A percentile compares a stretch with the other conserved stretches of the same genome.
Conservation (phyloP, 441 rosid genomes). For the Melastoma candidum region DNA sequence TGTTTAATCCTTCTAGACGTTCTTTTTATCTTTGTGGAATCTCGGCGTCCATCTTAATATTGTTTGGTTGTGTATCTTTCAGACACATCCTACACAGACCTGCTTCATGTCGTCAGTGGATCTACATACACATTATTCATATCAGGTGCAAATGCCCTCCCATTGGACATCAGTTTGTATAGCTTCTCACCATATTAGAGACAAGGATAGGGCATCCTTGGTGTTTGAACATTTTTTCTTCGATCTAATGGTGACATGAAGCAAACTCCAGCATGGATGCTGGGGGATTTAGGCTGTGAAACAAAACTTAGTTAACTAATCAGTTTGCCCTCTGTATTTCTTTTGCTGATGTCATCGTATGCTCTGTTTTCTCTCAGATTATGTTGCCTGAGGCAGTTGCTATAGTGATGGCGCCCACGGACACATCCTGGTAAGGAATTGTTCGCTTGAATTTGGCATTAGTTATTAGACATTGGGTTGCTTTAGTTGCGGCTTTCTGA, state of each 20-base stretch:
- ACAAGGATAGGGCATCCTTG: not conserved
- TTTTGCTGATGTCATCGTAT: not conserved
- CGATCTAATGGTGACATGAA: not conserved
- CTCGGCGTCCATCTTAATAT: too few species aligned
- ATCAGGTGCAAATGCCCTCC: slow-evolving; percentile 42
- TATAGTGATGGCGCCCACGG: slow-evolving; percentile 93
- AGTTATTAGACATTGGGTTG: not conserved
- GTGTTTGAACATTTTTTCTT: not conserved
- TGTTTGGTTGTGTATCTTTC: slow-evolving; percentile 19
- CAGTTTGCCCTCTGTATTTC: not conserved
- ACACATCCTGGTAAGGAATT: slow-evolving; percentile 43
- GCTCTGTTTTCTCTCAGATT: slow-evolving; percentile 34
- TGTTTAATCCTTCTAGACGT: too few species aligned
- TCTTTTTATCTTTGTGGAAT: too few species aligned
- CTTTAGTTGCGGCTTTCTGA: slow-evolving; percentile 3
- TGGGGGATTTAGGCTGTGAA: not conserved
- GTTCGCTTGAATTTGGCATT: not conserved
- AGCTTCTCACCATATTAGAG: not conserved
- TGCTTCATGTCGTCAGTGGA: slow-evolving; percentile 99
- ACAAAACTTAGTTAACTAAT: not conserved
- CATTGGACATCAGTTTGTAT: not conserved
- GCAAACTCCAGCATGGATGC: not conserved
- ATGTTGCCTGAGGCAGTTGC: slow-evolving; percentile 98
- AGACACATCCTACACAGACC: slow-evolving; percentile 96
- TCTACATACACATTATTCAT: slow-evolving; percentile 95